Base-by-base conservation (phyloP, 345 rosid species). In the Pistacia integerrima region DNA sequence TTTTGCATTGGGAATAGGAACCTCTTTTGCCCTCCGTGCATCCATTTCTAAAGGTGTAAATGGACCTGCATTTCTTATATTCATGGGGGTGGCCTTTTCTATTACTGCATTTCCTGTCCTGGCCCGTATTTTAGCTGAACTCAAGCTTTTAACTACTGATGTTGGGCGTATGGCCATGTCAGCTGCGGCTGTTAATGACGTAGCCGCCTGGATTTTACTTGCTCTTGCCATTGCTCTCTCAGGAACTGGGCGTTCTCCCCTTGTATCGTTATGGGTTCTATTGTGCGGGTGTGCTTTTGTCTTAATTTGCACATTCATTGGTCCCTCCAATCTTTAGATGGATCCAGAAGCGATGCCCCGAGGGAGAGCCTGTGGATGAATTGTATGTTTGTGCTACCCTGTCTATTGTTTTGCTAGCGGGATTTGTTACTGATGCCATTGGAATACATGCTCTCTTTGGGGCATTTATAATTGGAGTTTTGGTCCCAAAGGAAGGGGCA, bases 71-170 rank as follows among this genome's bases (percentile, higher is more conserved):
- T 89, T 91, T 72, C 89, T 91, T 69, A 88, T 91, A 3, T 93
- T 90, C 89, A 93, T 93, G 94, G 97, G 98, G 17, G 98, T 93
- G 16, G 90, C 98, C 2, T 88, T 90, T 73, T 91, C 94, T 0
- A 84, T 93, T 72, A 93, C 98, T 5, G 98, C 97, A 33, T 93
- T 93, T 78, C 97, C 94, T 0, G 91, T 93, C 67, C 70, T 93
- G 70, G 98, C 98, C 46, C 94, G 97, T 64, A 93, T 93, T 67
- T 79, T 93, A 65, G 98, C 97, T 0, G 98, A 93, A 74, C 88
- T 93, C 44, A 93, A 91, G 85, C 94, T 93, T 11, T 82, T 93
- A 58, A 93, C 98, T 0, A 91, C 97, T 6, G 97, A 90, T 49
- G 74, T 93, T 13, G 98, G 98, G 52, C 87, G 84, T 11, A 81